Base-by-base conservation (phyloP, 2,329 filamentous ascomycete genomes). In the Cadophora luteo-olivacea region DNA sequence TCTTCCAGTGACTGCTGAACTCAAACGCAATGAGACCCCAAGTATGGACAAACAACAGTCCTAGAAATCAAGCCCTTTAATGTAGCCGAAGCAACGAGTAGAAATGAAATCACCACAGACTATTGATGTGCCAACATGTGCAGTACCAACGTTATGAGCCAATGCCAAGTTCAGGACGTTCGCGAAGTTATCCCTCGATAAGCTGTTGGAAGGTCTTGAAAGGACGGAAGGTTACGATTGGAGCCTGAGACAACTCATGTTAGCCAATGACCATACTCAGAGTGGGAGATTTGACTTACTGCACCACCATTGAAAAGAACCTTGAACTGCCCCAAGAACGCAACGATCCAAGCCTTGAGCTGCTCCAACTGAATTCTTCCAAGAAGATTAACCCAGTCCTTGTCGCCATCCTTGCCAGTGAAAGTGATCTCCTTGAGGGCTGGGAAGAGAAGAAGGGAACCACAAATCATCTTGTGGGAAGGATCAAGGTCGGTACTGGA, bases 381-480 rank as follows among this genome's bases (percentile, higher is more conserved):
- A 24, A 14, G 12, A 3, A 6, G 1, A 7, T 24, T 45, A 3
- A 25, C 33, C 57, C 57, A 60, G 4, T 60, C 36, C 5, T 7
- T 11, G 12, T 60, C 57, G 5, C n/a, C 22, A 7, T 12, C 41
- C 22, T 19, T 60, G 7, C 57, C 57, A 1, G 57, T 60, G 33
- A 60, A 60, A 11, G n/a, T 60, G 22, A 60, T 60, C 57, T 60
- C 57, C 57, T 60, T 60, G 36, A 60, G 14, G 45, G 33, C 36
- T 19, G 33, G 57, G 36, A 60, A 41, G 22, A 60, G 33, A 11
- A 45, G 14, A 22, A 60, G 19, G 1, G 57, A 60, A 16, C n/a
- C 57, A 16, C n/a, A 45, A 5, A 38, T 45, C 33, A 60, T 41
- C 57, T 60, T 60, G 25, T n/a, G 33, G 33, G 25, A 19, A 22